These are phyloP conservation scores for Takashimella koratensis DNA, from an alignment of 1,284 basidiomycete species.

Conservation along the genomic window DNA sequence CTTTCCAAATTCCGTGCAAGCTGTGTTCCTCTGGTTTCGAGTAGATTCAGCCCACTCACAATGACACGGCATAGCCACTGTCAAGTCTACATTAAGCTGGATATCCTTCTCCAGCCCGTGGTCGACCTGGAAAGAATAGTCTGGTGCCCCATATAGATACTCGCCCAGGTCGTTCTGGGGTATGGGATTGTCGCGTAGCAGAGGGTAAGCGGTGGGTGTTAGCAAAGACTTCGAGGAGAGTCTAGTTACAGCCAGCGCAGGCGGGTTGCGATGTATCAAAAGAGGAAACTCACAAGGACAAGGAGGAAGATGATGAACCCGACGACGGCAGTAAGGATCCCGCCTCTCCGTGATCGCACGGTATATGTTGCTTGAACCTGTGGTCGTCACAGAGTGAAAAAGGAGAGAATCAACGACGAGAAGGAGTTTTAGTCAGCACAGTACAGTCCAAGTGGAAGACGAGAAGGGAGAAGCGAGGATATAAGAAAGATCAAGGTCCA, in stretches of 20 bases:
- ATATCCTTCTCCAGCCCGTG: conserved; percentile 60
- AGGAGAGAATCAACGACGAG: neutral
- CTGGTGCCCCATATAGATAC: conserved; percentile 87
- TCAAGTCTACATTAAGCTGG: conserved; percentile 82
- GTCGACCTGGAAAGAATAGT: conserved; percentile 81
- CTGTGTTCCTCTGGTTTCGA: neutral
- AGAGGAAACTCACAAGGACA: conserved; percentile 32
- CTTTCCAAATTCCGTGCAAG: neutral
- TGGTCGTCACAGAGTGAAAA: neutral
- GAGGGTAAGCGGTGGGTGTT: neutral
- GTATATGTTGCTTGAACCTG: conserved; percentile 79
- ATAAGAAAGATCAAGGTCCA: neutral
- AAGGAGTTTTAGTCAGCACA: neutral
- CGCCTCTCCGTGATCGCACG: conserved; percentile 75
- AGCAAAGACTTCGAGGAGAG: conserved; percentile 1
- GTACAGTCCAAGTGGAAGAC: no score
- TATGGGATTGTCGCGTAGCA: conserved; percentile 45
- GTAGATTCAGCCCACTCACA: conserved; percentile 70
- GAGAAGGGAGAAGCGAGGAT: neutral
- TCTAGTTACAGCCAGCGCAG: no score
- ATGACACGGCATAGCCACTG: conserved; percentile 86
- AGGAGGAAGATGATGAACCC: conserved; percentile 58
- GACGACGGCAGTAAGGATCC: conserved; percentile 80
- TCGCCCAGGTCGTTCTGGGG: conserved; percentile 82
- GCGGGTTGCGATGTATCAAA: neutral